phyloP scores from a whole-genome alignment of 2,329 filamentous ascomycete species.

The Claviceps sp. region DNA sequence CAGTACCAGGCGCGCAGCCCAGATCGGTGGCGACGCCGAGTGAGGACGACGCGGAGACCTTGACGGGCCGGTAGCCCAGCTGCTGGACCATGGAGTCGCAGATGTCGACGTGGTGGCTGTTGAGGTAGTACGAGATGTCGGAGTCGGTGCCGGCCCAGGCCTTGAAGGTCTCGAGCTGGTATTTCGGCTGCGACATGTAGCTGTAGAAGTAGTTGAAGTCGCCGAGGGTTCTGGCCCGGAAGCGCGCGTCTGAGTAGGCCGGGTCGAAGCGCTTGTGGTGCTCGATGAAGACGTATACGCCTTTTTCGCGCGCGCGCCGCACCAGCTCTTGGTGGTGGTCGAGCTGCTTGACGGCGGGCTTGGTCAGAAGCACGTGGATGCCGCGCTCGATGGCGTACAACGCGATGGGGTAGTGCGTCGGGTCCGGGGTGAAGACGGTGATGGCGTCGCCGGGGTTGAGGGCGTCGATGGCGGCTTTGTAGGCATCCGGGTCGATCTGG shows the following conservation, averaged over 20 bases:
- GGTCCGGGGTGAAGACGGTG: slow-evolving; percentile 91
- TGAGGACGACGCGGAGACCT: slow-evolving; percentile 64
- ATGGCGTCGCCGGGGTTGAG: slow-evolving; percentile 74
- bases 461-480: slow-evolving; percentile 78
- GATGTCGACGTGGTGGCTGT: slow-evolving; percentile 87
- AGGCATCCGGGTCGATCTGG: slow-evolving; percentile 61
- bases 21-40: slow-evolving; percentile 66
- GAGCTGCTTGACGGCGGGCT: slow-evolving; percentile 79
- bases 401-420: slow-evolving; percentile 84
- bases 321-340: slow-evolving; percentile 67
- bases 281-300: slow-evolving; percentile 85
- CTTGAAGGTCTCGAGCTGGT: slow-evolving; percentile 85
- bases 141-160: slow-evolving; percentile 85
- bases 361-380: slow-evolving; percentile 86
- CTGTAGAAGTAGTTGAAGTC: slow-evolving; percentile 98
- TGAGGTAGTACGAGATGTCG: slow-evolving; percentile 93
- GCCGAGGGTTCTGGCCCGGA: slow-evolving; percentile 61
- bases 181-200: slow-evolving; percentile 92
- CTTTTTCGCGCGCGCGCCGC: slow-evolving; percentile 54
- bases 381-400: slow-evolving; percentile 80
- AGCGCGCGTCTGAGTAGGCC: slow-evolving; percentile 76
- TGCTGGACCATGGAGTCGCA: slow-evolving; percentile 79
- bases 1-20: slow-evolving; percentile 68
- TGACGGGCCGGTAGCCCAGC: slow-evolving; percentile 59
- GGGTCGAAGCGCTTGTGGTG: slow-evolving; percentile 96